phyloP scores from a whole-genome alignment of 1,139 yeast species.

The Geotrichum candidum region DNA sequence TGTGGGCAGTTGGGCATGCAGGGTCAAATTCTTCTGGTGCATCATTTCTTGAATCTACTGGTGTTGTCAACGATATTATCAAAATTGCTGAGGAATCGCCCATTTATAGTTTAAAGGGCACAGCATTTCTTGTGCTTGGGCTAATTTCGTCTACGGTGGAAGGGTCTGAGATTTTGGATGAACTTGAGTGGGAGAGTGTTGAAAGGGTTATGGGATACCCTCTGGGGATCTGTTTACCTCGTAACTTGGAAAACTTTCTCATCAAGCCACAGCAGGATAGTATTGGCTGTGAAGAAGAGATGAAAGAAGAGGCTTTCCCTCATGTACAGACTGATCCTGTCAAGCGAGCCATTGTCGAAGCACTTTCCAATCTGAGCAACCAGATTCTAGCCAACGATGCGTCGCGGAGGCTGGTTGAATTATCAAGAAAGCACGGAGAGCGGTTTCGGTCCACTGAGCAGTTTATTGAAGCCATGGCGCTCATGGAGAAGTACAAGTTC shows the following conservation, averaged over 20 bases:
- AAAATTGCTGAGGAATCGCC: constrained; percentile 49
- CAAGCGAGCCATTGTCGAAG: constrained; percentile 46
- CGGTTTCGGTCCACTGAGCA: constrained; percentile 54
- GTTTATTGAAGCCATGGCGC: constrained; percentile 53
- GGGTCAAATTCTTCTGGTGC: constrained; percentile 62
- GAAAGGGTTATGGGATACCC: constrained; percentile 50
- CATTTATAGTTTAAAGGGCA: constrained; percentile 62
- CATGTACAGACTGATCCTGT: constrained; percentile 36
- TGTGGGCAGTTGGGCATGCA: constrained; percentile 86
- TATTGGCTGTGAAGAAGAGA: constrained; percentile 8
- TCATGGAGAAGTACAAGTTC: constrained; percentile 63
- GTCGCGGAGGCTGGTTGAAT: constrained; percentile 51
- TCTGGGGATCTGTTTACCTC: constrained; percentile 39
- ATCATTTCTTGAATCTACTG: constrained; percentile 56
- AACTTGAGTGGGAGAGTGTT: constrained; percentile 66
- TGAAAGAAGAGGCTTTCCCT: constrained; percentile 18
- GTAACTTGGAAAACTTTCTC: constrained; percentile 19
- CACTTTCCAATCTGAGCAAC: constrained; percentile 58
- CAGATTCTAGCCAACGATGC: constrained; percentile 62
- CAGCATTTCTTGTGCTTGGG: constrained; percentile 75
- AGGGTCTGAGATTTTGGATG: constrained; percentile 84
- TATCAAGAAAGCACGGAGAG: constrained; percentile 50
- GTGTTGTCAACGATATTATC: constrained; percentile 51
- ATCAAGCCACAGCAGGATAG: not conserved
- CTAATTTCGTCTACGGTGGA: constrained; percentile 65